phyloP scores from a whole-genome alignment of 2,329 filamentous ascomycete species.

The Neocucurbitaria cava region DNA sequence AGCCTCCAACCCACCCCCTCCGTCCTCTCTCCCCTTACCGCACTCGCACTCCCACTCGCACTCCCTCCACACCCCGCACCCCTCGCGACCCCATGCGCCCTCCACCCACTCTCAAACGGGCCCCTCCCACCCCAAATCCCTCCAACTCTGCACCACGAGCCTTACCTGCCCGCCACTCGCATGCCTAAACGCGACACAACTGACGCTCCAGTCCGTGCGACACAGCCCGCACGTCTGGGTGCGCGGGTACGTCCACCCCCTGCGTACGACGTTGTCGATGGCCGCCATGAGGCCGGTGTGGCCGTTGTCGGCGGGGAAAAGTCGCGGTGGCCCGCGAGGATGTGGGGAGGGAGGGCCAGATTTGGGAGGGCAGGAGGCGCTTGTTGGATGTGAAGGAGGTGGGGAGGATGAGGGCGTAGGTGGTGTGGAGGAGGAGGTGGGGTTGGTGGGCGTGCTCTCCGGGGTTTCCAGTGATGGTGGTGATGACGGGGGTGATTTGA shows the following conservation, averaged over 20 bases:
- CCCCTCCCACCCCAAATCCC: constrained; percentile 33
- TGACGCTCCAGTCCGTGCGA: constrained; percentile 35
- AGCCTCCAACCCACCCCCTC: constrained; percentile 9
- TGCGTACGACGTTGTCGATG: constrained; percentile 27
- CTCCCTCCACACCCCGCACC: too few species aligned
- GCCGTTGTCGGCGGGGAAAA: constrained; percentile 22
- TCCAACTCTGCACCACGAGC: constrained; percentile 30
- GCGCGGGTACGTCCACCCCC: constrained; percentile 21
- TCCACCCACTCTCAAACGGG: constrained; percentile 37
- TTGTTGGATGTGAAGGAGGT: constrained; percentile 10
- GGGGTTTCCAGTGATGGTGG: too few species aligned
- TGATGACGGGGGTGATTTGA: too few species aligned
- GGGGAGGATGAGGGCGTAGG: constrained; percentile 25
- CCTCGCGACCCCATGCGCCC: constrained; percentile 35
- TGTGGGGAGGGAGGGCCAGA: constrained; percentile 35
- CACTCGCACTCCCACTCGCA: too few species aligned
- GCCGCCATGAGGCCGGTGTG: constrained; percentile 31
- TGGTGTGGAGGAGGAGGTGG: constrained; percentile 27
- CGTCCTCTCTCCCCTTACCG: too few species aligned
- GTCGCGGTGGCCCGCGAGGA: constrained; percentile 35
- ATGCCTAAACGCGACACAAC: constrained; percentile 4
- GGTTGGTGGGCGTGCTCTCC: too few species aligned
- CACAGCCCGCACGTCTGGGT: constrained; percentile 32
- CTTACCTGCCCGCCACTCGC: constrained; percentile 16
- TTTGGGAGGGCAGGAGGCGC: constrained; percentile 17